Evolutionary conservation across 2,329 filamentous ascomycete genomes (phyloP).

Genomic region (Beauveria rudraprayagi): DNA sequence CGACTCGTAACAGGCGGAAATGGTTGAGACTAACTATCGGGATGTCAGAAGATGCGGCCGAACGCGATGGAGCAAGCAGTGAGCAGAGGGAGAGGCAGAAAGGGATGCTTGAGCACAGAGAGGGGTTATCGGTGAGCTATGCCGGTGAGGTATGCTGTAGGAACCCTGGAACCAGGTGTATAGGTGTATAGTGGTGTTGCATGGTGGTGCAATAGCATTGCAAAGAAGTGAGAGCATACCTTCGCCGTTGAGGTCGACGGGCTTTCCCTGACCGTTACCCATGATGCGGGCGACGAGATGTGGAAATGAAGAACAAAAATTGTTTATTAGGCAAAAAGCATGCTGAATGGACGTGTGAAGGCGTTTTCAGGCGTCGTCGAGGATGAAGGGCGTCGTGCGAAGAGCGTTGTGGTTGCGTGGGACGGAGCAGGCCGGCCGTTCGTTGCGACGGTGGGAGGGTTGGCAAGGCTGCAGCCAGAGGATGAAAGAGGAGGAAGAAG

Average conservation of each 20-base stretch:
- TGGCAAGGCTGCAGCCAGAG: neutral
- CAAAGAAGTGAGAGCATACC: conserved; percentile 43
- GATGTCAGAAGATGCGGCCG: neutral
- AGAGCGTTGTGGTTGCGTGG: neutral
- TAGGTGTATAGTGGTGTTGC: neutral
- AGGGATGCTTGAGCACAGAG: neutral
- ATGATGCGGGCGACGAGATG: conserved; percentile 38
- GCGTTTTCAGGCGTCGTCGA: neutral
- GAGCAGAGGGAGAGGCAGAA: neutral
- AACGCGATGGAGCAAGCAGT: conserved; percentile 1
- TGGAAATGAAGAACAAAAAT: neutral
- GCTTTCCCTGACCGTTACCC: conserved; percentile 94
- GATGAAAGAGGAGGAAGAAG: neutral
- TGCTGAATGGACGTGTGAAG: neutral
- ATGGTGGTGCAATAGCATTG: neutral
- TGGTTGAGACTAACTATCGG: conserved; percentile 85
- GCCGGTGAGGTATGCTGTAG: neutral
- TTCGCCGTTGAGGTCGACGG: conserved; percentile 86
- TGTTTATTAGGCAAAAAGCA: conserved; percentile 2
- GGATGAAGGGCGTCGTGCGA: neutral
- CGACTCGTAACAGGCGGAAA: conserved; percentile 88
- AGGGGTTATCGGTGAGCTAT: neutral
- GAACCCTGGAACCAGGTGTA: neutral
- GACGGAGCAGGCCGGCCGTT: neutral
- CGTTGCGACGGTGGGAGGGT: neutral